Conservation (phyloP, 2,329 filamentous ascomycete species). For the Penicillium sp. region DNA sequence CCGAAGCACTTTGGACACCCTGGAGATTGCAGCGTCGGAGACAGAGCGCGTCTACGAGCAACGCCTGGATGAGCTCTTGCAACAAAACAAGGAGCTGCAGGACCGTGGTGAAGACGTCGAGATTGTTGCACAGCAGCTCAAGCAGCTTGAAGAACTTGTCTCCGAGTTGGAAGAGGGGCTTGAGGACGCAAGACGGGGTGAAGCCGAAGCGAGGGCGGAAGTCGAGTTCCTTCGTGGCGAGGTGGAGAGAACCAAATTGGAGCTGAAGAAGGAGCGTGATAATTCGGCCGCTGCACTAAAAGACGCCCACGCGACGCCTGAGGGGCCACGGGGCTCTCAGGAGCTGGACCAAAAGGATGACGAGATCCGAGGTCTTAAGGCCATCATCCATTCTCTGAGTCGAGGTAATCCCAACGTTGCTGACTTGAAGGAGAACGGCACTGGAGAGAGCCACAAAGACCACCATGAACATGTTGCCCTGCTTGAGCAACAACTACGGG, state of each 20-base stretch:
- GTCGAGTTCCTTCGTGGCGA: conserved; percentile 93
- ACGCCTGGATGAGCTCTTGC: conserved; percentile 56
- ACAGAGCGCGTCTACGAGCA: conserved; percentile 87
- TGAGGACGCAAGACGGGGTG: conserved; percentile 86
- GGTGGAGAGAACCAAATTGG: conserved; percentile 82
- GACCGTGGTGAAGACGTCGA: conserved; percentile 84
- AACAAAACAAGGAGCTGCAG: conserved; percentile 75
- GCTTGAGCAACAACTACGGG: conserved; percentile 72
- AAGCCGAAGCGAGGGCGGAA: conserved; percentile 91
- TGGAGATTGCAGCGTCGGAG: conserved; percentile 92
- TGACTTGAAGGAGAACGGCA: conserved; percentile 28
- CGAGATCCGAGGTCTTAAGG: conserved; percentile 92
- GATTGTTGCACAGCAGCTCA: conserved; percentile 81
- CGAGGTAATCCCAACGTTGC: conserved; percentile 47
- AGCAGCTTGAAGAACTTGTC: conserved; percentile 91
- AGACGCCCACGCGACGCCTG: conserved; percentile 46
- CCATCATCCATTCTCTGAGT: conserved; percentile 93
- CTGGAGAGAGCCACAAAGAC: conserved; percentile 24
- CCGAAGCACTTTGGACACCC: conserved; percentile 88
- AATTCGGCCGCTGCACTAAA: conserved; percentile 62
- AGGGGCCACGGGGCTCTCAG: conserved; percentile 50
- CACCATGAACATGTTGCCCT: conserved; percentile 57
- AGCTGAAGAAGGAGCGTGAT: conserved; percentile 81
- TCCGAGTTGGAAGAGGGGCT: conserved; percentile 95
- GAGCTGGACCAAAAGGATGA: conserved; percentile 93